Percentiles rank a stretch among this genome's conserved stretches.
These are phyloP conservation scores for Cystoderma amianthinum DNA, from an alignment of 768 basidiomycete species.

Conservation along the genomic window DNA sequence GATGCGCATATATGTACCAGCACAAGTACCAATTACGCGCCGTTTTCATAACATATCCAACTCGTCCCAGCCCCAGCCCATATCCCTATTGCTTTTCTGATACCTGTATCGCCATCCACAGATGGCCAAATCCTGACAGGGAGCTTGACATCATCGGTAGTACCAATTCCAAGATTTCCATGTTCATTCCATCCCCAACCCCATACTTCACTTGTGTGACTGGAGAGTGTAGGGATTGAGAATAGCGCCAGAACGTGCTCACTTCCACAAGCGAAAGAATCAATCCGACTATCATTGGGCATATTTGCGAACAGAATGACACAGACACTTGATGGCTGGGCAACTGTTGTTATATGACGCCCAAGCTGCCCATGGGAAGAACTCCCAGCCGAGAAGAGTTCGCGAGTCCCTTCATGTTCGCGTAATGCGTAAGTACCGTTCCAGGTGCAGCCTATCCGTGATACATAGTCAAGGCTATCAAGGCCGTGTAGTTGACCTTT, in stretches of 20 bases:
- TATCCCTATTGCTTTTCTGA: conserved; percentile 16
- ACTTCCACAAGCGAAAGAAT: conserved; percentile 65
- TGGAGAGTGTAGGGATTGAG: conserved; percentile 6
- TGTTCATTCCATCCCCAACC: conserved; percentile 99
- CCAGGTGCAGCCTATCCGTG: conserved; percentile 62
- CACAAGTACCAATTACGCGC: background rate
- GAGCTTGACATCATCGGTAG: conserved; percentile 41
- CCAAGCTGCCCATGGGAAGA: conserved; percentile 68
- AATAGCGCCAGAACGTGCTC: conserved; percentile 66
- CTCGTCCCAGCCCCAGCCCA: conserved; percentile 43
- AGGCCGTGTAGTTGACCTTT: conserved; percentile 58
- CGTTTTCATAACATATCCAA: conserved; percentile 28
- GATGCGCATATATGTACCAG: background rate
- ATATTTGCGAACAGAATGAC: background rate
- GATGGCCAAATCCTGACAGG: conserved; percentile 53
- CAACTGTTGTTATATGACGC: background rate
- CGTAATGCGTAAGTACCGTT: conserved; percentile 58
- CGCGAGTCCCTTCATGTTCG: conserved; percentile 9
- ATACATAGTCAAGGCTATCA: conserved; percentile 14
- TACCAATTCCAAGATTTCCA: conserved; percentile 78
- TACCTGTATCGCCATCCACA: conserved; percentile 1
- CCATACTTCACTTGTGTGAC: conserved; percentile 41
- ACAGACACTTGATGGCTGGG: background rate
- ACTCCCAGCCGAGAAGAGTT: conserved; percentile 41
- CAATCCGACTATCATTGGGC: conserved; percentile 2